Percentiles rank a stretch among this genome's conserved stretches.
Conservation (phyloP, 2,329 filamentous ascomycete species). For the Leptodontidium sp. region DNA sequence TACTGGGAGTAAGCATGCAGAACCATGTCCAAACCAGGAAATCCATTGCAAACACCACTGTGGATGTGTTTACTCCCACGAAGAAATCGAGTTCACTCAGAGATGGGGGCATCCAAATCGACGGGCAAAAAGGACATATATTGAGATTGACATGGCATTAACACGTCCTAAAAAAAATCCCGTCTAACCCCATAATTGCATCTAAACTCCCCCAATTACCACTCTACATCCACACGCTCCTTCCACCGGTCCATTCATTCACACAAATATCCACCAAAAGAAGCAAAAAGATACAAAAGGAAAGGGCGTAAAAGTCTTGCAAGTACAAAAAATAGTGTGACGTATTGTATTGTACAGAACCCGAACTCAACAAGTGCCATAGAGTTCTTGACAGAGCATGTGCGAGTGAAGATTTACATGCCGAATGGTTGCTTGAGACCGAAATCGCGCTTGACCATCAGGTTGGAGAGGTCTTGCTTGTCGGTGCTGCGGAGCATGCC, state of each 20-base stretch:
- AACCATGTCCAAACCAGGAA: too few relatives aligned
- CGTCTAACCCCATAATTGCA: background rate
- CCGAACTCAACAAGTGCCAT: too few relatives aligned
- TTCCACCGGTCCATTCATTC: background rate
- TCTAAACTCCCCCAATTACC: conserved; percentile 7
- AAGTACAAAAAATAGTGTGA: too few relatives aligned
- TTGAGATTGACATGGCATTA: conserved; percentile 6
- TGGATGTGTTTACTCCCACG: too few relatives aligned
- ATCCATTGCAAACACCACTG: too few relatives aligned
- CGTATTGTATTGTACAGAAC: too few relatives aligned
- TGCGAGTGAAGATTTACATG: background rate
- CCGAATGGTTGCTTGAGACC: conserved; percentile 20
- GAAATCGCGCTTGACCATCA: conserved; percentile 25
- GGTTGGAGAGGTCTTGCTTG: conserved; percentile 17
- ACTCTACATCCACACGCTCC: background rate
- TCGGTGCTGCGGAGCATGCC: conserved; percentile 21
- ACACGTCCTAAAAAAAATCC: conserved; percentile 5
- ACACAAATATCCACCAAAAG: background rate
- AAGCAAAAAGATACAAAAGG: conserved; percentile 2
- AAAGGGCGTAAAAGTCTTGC: background rate
- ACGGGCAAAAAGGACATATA: conserved; percentile 7
- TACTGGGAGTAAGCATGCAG: too few relatives aligned
- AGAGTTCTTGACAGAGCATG: background rate
- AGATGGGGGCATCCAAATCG: background rate
- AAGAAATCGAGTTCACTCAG: background rate